Evolutionary conservation across 345 rosid species (phyloP).

Genomic region (Mangifera indica): DNA sequence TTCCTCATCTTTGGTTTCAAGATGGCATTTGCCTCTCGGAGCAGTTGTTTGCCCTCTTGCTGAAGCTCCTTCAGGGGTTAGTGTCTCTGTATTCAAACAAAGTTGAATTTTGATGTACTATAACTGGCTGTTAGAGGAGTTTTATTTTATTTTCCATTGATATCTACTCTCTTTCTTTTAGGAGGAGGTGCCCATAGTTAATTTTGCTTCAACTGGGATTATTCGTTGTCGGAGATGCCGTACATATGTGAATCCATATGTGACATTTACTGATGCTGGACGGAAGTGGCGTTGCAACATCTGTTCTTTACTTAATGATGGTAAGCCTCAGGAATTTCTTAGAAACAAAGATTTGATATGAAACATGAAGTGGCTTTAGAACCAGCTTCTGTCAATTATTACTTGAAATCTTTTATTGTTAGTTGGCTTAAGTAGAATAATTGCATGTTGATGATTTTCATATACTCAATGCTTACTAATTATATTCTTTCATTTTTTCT

Average conservation of each 20-base stretch:
- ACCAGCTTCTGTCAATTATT: not conserved
- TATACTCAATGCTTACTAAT: not conserved
- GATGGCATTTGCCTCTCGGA: conserved; percentile 99
- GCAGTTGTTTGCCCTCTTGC: conserved; percentile 99
- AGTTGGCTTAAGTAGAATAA: not conserved
- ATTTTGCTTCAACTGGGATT: conserved; percentile 81
- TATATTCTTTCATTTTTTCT: not conserved
- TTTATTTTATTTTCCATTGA: conserved; percentile 19
- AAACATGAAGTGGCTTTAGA: not conserved
- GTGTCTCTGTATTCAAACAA: conserved; percentile 29
- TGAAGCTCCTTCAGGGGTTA: conserved; percentile 89
- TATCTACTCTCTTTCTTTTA: conserved; percentile 35
- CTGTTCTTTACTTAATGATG: conserved; percentile 88
- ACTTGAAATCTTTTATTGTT: not conserved
- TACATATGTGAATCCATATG: conserved; percentile 92
- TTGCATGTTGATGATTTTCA: not conserved
- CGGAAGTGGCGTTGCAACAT: conserved; percentile 99
- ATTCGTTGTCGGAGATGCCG: conserved; percentile 99
- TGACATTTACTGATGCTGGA: conserved; percentile 90
- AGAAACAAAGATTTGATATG: conserved; percentile 11
- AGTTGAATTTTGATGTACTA: conserved; percentile 14
- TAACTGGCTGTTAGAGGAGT: conserved; percentile 5
- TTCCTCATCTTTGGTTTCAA: conserved; percentile 84
- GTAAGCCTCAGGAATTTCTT: conserved; percentile 36
- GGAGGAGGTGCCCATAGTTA: conserved; percentile 93